phyloP scores from a whole-genome alignment of 345 rosid genomes.

The Euphorbia peplus region DNA sequence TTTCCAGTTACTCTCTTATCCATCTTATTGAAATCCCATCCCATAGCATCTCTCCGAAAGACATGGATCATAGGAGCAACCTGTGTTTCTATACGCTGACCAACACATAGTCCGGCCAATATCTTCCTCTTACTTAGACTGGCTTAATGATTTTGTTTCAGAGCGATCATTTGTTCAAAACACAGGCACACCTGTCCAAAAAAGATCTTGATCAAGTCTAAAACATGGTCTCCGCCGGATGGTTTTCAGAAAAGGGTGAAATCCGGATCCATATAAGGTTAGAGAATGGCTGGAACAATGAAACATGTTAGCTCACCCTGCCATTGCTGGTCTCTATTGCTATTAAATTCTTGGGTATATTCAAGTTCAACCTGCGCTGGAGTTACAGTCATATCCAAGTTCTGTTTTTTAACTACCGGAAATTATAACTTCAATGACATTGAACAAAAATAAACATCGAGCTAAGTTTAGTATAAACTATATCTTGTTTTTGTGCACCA shows the following conservation, averaged over 20 bases:
- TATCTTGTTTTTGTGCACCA: too few relatives aligned
- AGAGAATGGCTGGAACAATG: not conserved
- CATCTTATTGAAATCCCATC: not conserved
- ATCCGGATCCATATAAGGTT: not conserved
- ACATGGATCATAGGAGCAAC: conserved; percentile 20
- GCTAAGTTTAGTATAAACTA: too few relatives aligned
- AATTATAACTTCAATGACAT: too few relatives aligned
- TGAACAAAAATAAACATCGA: too few relatives aligned
- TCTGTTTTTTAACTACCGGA: too few relatives aligned
- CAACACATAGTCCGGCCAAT: not conserved
- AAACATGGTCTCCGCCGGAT: not conserved
- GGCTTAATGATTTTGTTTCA: not conserved
- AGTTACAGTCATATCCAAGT: too few relatives aligned
- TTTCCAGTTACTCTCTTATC: not conserved
- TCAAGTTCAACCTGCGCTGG: too few relatives aligned
- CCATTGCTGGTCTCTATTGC: not conserved
- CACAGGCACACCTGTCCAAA: conserved; percentile 2
- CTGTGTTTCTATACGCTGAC: not conserved
- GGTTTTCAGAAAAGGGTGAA: not conserved
- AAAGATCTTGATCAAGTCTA: not conserved
- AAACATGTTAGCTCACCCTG: not conserved
- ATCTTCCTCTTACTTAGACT: not conserved
- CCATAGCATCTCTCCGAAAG: not conserved
- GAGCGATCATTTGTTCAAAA: conserved; percentile 11
- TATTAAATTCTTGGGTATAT: too few relatives aligned